phyloP scores from a whole-genome alignment of 129 eudicot species.

The Deinandra increscens region DNA sequence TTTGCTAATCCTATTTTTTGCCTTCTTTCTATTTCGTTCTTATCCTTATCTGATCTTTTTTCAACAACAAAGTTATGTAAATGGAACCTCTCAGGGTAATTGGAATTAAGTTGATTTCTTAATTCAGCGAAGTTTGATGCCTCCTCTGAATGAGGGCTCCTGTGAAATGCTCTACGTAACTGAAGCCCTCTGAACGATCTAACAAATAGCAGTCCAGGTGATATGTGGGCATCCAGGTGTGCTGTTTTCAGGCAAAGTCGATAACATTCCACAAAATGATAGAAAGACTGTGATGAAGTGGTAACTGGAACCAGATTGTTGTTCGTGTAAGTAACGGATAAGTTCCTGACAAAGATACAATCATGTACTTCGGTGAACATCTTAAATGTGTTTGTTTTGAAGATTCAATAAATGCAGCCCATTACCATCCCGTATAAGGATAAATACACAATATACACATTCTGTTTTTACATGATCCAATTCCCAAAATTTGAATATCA shows the following conservation, averaged over 20 bases:
- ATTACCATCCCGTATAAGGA: background rate
- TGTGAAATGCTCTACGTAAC: conserved; percentile 26
- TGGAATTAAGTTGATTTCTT: conserved; percentile 19
- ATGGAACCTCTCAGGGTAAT: conserved; percentile 6
- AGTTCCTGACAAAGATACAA: conserved; percentile 44
- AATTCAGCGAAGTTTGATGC: conserved; percentile 19
- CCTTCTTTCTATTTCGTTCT: conserved; percentile 45
- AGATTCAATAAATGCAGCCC: background rate
- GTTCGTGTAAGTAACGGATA: conserved; percentile 32
- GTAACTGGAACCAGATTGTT: conserved; percentile 31
- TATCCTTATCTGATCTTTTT: conserved; percentile 27
- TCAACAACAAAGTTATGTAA: conserved; percentile 19
- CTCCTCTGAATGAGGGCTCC: background rate
- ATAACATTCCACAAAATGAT: conserved; percentile 30
- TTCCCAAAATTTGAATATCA: background rate
- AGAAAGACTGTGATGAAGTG: background rate
- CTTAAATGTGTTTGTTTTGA: background rate
- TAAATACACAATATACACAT: background rate
- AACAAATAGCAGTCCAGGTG: conserved; percentile 27
- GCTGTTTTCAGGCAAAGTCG: conserved; percentile 27
- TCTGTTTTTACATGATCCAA: background rate
- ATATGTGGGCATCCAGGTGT: conserved; percentile 10
- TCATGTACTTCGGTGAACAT: background rate
- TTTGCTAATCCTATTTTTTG: conserved; percentile 56
- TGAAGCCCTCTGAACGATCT: conserved; percentile 25